Conservation (phyloP, 176 grass and related monocot species). For the Avena sativa region DNA sequence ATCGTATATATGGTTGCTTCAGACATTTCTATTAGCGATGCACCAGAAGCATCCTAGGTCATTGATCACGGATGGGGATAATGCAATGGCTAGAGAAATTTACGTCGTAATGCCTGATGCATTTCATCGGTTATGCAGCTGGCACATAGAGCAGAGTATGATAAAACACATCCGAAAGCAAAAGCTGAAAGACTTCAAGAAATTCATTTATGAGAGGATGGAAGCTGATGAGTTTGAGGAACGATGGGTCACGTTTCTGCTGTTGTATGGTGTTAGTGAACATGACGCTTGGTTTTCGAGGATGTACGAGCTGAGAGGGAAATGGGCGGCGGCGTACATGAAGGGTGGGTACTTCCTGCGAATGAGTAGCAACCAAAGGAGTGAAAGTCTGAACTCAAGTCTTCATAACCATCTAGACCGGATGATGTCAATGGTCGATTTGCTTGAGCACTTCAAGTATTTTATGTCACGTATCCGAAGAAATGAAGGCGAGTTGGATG, state of each 20-base stretch:
- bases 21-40: too few relatives aligned
- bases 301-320: constrained; percentile 28
- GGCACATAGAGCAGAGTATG: background rate
- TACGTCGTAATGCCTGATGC: too few relatives aligned
- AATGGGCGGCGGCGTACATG: constrained; percentile 33
- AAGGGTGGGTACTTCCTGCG: constrained; percentile 32
- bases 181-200: background rate
- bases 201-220: background rate
- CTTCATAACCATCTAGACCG: constrained; percentile 22
- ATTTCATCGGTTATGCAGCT: too few relatives aligned
- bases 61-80: too few relatives aligned
- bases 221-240: background rate
- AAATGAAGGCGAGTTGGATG: too few relatives aligned
- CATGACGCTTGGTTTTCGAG: constrained; percentile 21
- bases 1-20: too few relatives aligned
- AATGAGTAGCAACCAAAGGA: constrained; percentile 32
- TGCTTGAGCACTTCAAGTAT: too few relatives aligned
- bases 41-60: too few relatives aligned
- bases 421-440: too few relatives aligned
- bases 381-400: constrained; percentile 27
- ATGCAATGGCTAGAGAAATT: too few relatives aligned
- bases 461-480: too few relatives aligned
- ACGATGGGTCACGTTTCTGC: background rate
- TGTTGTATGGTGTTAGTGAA: background rate
- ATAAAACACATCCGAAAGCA: background rate